Evolutionary conservation across 2,329 filamentous ascomycete genomes (phyloP).

Genomic region (Xylaria sp.): DNA sequence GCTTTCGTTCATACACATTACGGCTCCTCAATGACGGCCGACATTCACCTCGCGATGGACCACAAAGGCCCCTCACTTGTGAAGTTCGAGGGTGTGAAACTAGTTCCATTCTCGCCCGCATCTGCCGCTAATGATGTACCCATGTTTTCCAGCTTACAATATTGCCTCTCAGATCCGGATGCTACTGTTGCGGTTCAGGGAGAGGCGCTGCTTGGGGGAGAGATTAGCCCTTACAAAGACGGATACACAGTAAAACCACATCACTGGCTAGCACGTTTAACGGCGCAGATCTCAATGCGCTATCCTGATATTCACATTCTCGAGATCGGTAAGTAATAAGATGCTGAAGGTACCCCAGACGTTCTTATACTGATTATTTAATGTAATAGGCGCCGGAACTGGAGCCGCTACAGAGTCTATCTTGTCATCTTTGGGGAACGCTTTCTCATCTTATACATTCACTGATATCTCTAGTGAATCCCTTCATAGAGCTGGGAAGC

Average conservation of each 20-base stretch:
- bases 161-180: not conserved
- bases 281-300: constrained; percentile 45
- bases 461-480: constrained; percentile 15
- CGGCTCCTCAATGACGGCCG: not conserved
- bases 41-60: constrained; percentile 2
- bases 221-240: constrained; percentile 36
- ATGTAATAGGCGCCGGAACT: constrained; percentile 13
- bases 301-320: constrained; percentile 51
- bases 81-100: constrained; percentile 1
- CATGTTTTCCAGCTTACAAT: constrained; percentile 4
- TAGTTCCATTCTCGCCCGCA: constrained; percentile 9
- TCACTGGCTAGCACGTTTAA: constrained; percentile 32
- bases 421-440: not conserved
- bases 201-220: not conserved
- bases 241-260: constrained; percentile 24
- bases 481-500: not conserved
- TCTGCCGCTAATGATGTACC: not conserved
- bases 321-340: constrained; percentile 38
- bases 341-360: not conserved
- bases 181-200: not conserved
- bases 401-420: constrained; percentile 7
- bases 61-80: not conserved
- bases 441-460: constrained; percentile 11
- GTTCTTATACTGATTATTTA: not conserved
- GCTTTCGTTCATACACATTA: not conserved